Base-by-base conservation (phyloP, 495 filamentous ascomycete species). In the Daldinia caldariorum region DNA sequence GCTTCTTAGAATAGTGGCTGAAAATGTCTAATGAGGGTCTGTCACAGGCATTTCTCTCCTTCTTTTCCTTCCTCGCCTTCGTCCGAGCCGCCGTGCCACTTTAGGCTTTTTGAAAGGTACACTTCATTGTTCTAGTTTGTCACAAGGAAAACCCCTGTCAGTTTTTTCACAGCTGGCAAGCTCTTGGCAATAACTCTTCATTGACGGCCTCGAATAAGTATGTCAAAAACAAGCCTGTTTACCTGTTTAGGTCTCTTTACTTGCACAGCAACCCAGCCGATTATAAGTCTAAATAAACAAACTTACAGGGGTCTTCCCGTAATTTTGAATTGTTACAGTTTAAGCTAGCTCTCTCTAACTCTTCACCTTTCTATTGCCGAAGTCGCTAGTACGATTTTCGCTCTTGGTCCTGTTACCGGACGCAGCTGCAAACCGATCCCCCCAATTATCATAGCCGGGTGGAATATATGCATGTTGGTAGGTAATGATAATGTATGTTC, bases 1-100 rank as follows among this genome's bases (percentile, higher is more conserved):
- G 67, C 71, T 73, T 70, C 53, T 59, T 63, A 4, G 9, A 38
- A 70, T 60, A 43, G 66, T 73, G 66, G 71, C 71, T 70, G 66
- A 63, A 53, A 67, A 47, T 60, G 35, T 39, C 51, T 69, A 69
- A 64, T 56, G 16, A 56, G 16, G 51, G 63, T 35, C 14, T 39
- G 37, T 14, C 16, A 29, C 18, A 49, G 64, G 57, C 39, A 47
- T 45, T 58, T 13, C 49, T 54, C 20, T 57, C 57, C 26, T 26
- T 26, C 3, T 26, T 26, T 3, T 1, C 26, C 26, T 3, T 26
- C 26, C 26, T 26, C 26, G 26, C 26, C 26, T 54, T 41, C 47
- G 64, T 57, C 58, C 47, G 34, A 43, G 22, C n/a, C 45, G 14
- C 26, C 35, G 51, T 38, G 38, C 37, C 56, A 45, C 38, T 31